A percentile compares a stretch with the other conserved stretches of the same genome.
phyloP scores from a whole-genome alignment of 208 protist species.

The Acanthamoeba culbertsoni region DNA sequence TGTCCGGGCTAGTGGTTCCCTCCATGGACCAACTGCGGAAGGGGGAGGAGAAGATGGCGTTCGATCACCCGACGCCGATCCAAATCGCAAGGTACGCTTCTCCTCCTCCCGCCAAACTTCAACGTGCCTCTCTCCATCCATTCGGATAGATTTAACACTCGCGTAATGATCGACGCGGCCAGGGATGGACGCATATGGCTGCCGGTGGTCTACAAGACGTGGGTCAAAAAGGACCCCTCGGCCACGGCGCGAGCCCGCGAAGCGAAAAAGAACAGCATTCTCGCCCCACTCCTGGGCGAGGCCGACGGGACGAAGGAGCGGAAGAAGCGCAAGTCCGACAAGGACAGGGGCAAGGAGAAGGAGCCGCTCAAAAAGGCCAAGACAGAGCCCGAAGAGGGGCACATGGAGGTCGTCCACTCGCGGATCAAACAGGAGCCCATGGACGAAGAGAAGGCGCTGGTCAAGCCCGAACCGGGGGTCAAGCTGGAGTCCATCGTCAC shows the following conservation, averaged over 20 bases:
- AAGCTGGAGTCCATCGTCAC: not conserved
- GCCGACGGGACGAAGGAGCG: too few relatives aligned
- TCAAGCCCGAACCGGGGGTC: not conserved
- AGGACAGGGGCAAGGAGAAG: not conserved
- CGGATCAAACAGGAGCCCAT: slow-evolving; percentile 28
- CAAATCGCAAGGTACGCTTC: slow-evolving; percentile 7
- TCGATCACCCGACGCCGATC: not conserved
- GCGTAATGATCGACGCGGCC: not conserved
- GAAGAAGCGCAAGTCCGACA: not conserved
- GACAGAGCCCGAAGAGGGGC: not conserved
- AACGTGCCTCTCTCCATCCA: not conserved
- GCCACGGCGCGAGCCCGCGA: not conserved
- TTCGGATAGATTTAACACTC: not conserved
- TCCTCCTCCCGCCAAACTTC: not conserved
- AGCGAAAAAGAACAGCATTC: not conserved
- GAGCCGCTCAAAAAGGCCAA: not conserved
- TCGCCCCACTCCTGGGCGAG: not conserved
- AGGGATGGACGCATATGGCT: slow-evolving; percentile 43
- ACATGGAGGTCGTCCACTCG: not conserved
- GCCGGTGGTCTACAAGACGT: slow-evolving; percentile 31
- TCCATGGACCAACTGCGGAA: not conserved
- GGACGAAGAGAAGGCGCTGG: not conserved
- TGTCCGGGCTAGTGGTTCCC: not conserved
- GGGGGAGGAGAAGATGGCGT: slow-evolving; percentile 27
- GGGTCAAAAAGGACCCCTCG: slow-evolving; percentile 48